Evolutionary conservation across 257 asterid genomes (phyloP).

Genomic region (Linderniella brevidens): DNA sequence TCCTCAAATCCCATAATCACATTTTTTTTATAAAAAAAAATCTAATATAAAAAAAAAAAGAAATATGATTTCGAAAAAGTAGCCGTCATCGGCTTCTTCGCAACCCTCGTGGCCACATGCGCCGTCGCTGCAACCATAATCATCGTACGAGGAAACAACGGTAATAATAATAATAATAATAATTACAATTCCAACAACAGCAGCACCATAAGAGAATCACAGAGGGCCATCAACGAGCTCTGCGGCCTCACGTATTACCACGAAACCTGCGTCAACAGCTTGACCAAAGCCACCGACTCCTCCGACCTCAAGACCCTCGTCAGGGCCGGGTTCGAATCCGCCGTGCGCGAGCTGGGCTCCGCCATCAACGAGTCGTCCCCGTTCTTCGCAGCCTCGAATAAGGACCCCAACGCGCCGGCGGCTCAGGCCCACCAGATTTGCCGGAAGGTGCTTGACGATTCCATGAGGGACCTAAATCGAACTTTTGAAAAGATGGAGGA

Average conservation of each 20-base stretch:
- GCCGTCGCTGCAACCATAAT: slow-evolving; percentile 9
- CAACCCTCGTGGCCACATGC: slow-evolving; percentile 5
- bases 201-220: no score
- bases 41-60: not conserved
- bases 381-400: slow-evolving; percentile 3
- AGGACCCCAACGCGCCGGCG: not conserved
- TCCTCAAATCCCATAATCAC: no score
- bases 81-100: slow-evolving; percentile 8
- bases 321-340: slow-evolving; percentile 11
- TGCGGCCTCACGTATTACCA: slow-evolving; percentile 18
- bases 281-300: slow-evolving; percentile 10
- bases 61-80: slow-evolving; percentile 10
- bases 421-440: not conserved
- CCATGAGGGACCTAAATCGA: slow-evolving; percentile 2
- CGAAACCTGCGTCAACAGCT: slow-evolving; percentile 17
- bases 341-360: slow-evolving; percentile 7
- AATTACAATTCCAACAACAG: no score
- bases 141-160: not conserved
- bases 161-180: not conserved
- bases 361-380: slow-evolving; percentile 5
- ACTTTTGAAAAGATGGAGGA: no score
- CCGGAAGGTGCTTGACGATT: slow-evolving; percentile 11
- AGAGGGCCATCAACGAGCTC: not conserved
- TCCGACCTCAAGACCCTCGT: slow-evolving; percentile 13
- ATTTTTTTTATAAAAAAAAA: no score